Base-by-base conservation (phyloP, 768 basidiomycete genomes). In the Auriscalpium vulgare region DNA sequence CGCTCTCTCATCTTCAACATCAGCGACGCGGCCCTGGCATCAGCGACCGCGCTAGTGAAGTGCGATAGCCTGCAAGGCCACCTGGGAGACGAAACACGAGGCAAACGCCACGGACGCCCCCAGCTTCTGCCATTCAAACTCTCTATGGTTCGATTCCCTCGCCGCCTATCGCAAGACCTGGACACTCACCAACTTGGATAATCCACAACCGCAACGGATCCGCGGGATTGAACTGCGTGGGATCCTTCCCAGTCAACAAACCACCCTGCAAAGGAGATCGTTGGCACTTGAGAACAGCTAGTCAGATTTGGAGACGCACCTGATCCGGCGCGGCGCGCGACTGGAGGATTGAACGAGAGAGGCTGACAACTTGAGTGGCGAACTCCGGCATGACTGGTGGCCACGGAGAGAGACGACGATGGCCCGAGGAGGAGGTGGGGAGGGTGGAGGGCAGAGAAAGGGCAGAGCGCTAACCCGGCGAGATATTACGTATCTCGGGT, bases 151-250 rank as follows among this genome's bases (percentile, higher is more conserved):
- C 29, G 29, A 29, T 29, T 29, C 29, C 29, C 29, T 29, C 29
- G 29, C 29, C 29, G 29, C 29, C 29, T 29, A 29, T 29, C 29
- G 29, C 7, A 29, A 29, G 29, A 29, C 6, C 21, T 37, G 10
- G 10, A 19, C 1, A 67, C 82, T 58, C 59, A 87, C 89, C 85
- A 49, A 88, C 77, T 81, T 90, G 87, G 49, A 90, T 78, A 56
- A 87, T 85, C 85, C 85, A 90, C 66, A 89, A 65, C 14, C 84
- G 74, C 59, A 94, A 65, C 8, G 93, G 91, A 66, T 93, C 90
- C 1, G 68, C 56, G 1, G 75, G 60, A 56, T 87, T 85, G 69
- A 84, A 83, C 3, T 71, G 69, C 0, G 84, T 75, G 0, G 91
- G 92, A 63, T 94, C 83, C 51, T 82, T 77, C 0, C 91, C 91